These are phyloP conservation scores for Ophiostoma ips DNA, from an alignment of 2,329 filamentous ascomycete genomes.

Conservation along the genomic window DNA sequence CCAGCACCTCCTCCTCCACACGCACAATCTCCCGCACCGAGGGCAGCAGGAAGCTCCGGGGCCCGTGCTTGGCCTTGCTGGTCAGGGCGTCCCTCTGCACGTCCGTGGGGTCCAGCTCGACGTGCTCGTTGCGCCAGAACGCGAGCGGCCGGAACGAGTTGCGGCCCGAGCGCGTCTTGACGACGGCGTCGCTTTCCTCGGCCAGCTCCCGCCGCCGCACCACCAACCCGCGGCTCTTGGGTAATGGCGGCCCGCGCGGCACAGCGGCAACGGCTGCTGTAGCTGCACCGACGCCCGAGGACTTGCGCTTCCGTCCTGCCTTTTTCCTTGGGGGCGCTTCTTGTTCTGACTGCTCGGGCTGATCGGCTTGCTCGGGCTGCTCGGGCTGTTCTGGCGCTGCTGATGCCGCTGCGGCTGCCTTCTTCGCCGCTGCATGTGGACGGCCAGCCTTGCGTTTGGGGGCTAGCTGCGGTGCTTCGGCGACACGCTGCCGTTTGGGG, in stretches of 20 bases:
- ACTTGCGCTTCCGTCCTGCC: slow-evolving; percentile 20
- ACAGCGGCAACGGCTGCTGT: slow-evolving; percentile 30
- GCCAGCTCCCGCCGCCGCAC: slow-evolving; percentile 31
- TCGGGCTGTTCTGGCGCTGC: background rate
- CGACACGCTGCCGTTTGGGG: slow-evolving; percentile 10
- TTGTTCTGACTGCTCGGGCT: background rate
- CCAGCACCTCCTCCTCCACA: slow-evolving; percentile 45
- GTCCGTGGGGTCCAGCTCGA: slow-evolving; percentile 53
- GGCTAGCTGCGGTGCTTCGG: slow-evolving; percentile 7
- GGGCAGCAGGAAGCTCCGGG: slow-evolving; percentile 43
- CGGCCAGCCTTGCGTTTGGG: slow-evolving; percentile 8
- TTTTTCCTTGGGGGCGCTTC: background rate
- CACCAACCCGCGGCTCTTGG: slow-evolving; percentile 39
- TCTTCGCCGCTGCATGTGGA: slow-evolving; percentile 2
- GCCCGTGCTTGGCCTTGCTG: slow-evolving; percentile 18
- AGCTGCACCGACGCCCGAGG: slow-evolving; percentile 30
- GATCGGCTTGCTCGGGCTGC: background rate
- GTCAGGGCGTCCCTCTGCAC: slow-evolving; percentile 27
- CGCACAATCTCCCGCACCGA: slow-evolving; percentile 67
- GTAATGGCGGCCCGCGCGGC: slow-evolving; percentile 41
- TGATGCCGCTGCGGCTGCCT: background rate
- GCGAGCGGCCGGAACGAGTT: slow-evolving; percentile 65
- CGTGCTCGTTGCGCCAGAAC: slow-evolving; percentile 75
- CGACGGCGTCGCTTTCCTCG: slow-evolving; percentile 31
- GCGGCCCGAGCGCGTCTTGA: slow-evolving; percentile 59